These are phyloP conservation scores for Lenwebbia sp. DNA, from an alignment of 345 rosid genomes.

Conservation along the genomic window DNA sequence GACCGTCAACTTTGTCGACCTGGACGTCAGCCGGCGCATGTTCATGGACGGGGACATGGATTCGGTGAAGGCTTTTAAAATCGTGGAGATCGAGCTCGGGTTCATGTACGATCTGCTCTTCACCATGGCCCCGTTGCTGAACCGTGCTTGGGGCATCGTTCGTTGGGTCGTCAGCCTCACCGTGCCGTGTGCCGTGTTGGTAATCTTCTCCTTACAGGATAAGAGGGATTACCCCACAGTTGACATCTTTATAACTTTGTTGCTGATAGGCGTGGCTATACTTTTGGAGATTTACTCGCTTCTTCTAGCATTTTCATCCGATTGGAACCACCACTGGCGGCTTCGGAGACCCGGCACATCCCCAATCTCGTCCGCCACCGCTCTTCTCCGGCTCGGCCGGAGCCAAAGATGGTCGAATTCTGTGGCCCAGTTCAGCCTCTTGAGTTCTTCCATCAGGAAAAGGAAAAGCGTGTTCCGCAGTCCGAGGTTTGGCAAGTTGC, in stretches of 20 bases:
- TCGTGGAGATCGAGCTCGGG: slow-evolving; percentile 27
- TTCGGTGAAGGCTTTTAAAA: slow-evolving; percentile 8
- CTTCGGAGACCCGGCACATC: accelerated
- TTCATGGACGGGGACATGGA: accelerated
- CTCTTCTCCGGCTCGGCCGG: accelerated
- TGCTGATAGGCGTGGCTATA: not conserved
- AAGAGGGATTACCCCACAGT: not conserved
- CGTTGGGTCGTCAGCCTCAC: slow-evolving; percentile 9
- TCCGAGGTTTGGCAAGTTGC: accelerated
- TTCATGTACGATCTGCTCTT: slow-evolving; percentile 30
- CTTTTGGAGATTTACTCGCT: slow-evolving; percentile 3
- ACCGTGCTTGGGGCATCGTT: not conserved
- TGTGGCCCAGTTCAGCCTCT: not conserved
- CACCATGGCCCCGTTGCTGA: slow-evolving; percentile 28
- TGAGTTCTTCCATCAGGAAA: not conserved
- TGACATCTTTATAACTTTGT: slow-evolving; percentile 6
- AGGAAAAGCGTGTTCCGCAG: not conserved
- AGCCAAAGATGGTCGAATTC: not conserved
- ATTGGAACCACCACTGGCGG: not conserved
- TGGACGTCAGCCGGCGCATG: not conserved
- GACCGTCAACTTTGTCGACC: slow-evolving; percentile 3
- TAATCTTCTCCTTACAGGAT: not conserved
- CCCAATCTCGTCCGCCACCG: accelerated
- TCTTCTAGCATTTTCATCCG: not conserved
- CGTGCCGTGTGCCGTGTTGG: not conserved